Conservation (phyloP, 139 green algal genomes). For the Yamagishiella unicocca region DNA sequence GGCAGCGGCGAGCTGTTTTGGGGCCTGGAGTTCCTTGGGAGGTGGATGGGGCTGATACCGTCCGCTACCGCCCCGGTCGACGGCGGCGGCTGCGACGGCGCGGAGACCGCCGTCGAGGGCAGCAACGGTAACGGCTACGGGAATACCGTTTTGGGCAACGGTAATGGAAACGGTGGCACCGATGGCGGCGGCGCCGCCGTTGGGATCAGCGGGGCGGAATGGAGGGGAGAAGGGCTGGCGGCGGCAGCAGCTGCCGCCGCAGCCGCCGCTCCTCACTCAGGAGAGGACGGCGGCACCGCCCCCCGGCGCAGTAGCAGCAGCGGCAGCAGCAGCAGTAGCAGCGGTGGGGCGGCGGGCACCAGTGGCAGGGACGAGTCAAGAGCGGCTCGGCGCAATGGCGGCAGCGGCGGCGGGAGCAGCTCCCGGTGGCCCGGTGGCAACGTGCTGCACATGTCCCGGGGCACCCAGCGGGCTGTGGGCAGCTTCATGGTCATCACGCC, state of each 20-base stretch:
- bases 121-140: background rate
- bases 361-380: background rate
- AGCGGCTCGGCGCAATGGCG: too few species aligned
- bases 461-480: constrained; percentile 74
- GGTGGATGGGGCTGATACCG: too few species aligned
- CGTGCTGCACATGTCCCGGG: constrained; percentile 64
- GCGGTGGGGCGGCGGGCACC: background rate
- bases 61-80: too few species aligned
- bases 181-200: background rate
- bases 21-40: background rate
- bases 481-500: constrained; percentile 75
- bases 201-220: too few species aligned
- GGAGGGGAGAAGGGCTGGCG: too few species aligned
- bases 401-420: background rate
- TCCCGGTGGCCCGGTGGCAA: background rate
- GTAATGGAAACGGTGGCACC: background rate
- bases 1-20: background rate
- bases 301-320: constrained; percentile 11
- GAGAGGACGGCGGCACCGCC: background rate
- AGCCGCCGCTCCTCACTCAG: background rate
- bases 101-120: background rate
- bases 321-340: background rate
- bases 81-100: background rate
- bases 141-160: background rate
- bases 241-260: background rate